Conservation (phyloP, 169 alveolate genomes). For the Plasmodium yoelii region DNA sequence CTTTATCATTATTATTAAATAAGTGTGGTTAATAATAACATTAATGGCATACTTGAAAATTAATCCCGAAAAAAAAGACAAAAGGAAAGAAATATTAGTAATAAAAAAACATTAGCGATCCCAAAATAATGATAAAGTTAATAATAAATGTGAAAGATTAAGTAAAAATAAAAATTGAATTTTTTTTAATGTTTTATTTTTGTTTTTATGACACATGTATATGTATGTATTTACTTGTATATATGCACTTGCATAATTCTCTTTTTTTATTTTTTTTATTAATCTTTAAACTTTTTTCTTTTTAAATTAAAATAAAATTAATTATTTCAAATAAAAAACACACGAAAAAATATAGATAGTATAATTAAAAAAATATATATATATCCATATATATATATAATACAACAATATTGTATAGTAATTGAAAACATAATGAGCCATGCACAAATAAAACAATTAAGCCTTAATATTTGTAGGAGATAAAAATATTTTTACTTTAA, state of each 20-base stretch:
- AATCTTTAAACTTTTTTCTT: conserved; percentile 8
- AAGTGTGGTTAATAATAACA: too few relatives aligned
- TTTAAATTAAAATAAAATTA: conserved; percentile 20
- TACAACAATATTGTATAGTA: too few relatives aligned
- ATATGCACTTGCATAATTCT: background rate
- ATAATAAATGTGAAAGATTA: background rate
- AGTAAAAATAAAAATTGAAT: background rate
- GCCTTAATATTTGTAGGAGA: too few relatives aligned
- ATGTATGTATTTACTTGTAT: conserved; percentile 11
- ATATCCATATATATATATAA: background rate
- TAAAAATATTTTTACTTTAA: too few relatives aligned
- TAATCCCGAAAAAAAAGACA: too few relatives aligned
- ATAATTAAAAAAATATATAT: background rate
- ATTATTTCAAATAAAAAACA: conserved; percentile 8
- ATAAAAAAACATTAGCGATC: too few relatives aligned
- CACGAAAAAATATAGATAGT: background rate
- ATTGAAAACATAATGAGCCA: too few relatives aligned
- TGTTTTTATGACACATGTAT: background rate
- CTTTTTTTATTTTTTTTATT: background rate
- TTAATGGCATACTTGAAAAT: too few relatives aligned
- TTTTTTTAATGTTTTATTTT: background rate
- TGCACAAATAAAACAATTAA: too few relatives aligned
- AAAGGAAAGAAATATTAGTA: too few relatives aligned
- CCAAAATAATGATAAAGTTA: too few relatives aligned
- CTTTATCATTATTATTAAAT: too few relatives aligned